Percentiles rank a stretch among this genome's conserved stretches.
These are phyloP conservation scores for Leucocoprinus leucothites DNA, from an alignment of 768 basidiomycete genomes.

Conservation along the genomic window DNA sequence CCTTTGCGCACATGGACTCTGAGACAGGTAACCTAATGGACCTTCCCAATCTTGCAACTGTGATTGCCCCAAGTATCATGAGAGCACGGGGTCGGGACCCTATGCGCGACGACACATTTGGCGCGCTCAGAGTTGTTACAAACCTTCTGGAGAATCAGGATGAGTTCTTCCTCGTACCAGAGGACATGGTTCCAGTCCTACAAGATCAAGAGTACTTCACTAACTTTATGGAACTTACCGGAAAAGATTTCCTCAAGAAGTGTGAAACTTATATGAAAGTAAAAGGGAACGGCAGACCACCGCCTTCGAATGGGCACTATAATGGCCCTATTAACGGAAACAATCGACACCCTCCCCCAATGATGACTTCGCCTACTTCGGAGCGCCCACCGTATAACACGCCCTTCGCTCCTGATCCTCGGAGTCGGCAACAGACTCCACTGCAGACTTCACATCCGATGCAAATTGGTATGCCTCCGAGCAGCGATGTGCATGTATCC, in stretches of 20 bases:
- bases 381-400: constrained; percentile 46
- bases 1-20: constrained; percentile 96
- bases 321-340: constrained; percentile 38
- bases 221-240: constrained; percentile 83
- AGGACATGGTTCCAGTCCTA: constrained; percentile 83
- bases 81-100: constrained; percentile 86
- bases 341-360: constrained; percentile 31
- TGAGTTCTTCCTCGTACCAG: constrained; percentile 92
- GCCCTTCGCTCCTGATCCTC: constrained; percentile 37
- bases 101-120: constrained; percentile 90
- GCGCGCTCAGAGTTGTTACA: constrained; percentile 82
- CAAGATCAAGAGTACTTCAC: constrained; percentile 91
- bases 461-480: constrained; percentile 38
- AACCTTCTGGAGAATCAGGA: constrained; percentile 90
- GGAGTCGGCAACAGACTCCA: constrained; percentile 31
- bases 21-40: constrained; percentile 99
- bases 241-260: constrained; percentile 95
- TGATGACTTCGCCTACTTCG: constrained; percentile 31
- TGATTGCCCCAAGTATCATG: constrained; percentile 97
- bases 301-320: constrained; percentile 30
- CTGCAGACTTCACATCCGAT: constrained; percentile 21
- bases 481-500: constrained; percentile 30
- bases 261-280: constrained; percentile 86
- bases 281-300: constrained; percentile 59
- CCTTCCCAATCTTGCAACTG: constrained; percentile 89